Conservation (phyloP, 495 filamentous ascomycete species). For the Chaetomium tenue region DNA sequence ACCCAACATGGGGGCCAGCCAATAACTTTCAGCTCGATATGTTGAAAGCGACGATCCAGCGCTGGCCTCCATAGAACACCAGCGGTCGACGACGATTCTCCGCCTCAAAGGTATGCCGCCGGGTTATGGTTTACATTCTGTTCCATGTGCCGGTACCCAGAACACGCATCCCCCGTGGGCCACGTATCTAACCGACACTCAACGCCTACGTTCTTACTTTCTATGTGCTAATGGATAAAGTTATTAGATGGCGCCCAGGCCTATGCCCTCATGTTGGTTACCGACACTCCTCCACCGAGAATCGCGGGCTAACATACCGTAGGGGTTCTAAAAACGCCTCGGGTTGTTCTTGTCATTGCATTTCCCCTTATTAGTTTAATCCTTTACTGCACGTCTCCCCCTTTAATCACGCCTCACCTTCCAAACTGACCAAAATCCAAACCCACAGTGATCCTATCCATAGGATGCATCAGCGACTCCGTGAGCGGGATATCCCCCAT, state of each 20-base stretch:
- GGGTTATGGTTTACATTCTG: too few species aligned
- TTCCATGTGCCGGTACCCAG: too few species aligned
- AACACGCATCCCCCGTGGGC: too few species aligned
- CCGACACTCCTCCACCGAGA: not conserved
- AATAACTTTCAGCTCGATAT: slow-evolving; percentile 1
- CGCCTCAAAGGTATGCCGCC: not conserved
- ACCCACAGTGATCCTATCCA: slow-evolving; percentile 24
- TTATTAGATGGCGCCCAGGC: slow-evolving; percentile 5
- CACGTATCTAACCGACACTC: too few species aligned
- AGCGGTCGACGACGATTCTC: not conserved
- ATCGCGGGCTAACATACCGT: not conserved
- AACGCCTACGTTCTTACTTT: too few species aligned
- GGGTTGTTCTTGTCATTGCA: slow-evolving; percentile 27
- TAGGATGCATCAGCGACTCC: slow-evolving; percentile 26
- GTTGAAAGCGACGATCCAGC: not conserved
- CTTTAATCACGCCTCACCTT: not conserved
- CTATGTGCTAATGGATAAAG: not conserved
- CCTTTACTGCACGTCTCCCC: slow-evolving; percentile 24
- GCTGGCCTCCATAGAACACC: slow-evolving; percentile 14
- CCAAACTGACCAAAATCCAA: not conserved
- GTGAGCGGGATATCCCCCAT: slow-evolving; percentile 28
- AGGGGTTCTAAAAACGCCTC: slow-evolving; percentile 32
- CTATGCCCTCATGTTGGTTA: slow-evolving; percentile 21
- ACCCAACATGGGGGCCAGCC: slow-evolving; percentile 1
- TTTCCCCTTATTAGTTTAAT: slow-evolving; percentile 30